These are phyloP conservation scores for Tylopilus intermedius DNA, from an alignment of 768 basidiomycete species.

Conservation along the genomic window DNA sequence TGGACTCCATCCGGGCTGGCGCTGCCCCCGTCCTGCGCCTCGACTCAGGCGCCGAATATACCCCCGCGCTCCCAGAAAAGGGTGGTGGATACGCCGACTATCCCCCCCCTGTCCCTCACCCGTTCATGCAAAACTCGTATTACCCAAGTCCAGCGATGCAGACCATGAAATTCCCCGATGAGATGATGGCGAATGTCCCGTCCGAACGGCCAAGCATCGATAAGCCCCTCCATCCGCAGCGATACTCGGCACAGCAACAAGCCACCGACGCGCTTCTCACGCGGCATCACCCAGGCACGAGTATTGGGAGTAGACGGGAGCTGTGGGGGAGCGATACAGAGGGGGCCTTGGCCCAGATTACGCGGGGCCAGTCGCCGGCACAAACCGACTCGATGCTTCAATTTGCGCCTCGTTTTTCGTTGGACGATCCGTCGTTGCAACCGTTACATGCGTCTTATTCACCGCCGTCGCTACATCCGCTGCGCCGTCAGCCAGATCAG, in stretches of 20 bases:
- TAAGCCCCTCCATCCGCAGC: slow-evolving; percentile 19
- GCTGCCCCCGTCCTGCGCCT: slow-evolving; percentile 25
- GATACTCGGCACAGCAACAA: slow-evolving; percentile 14
- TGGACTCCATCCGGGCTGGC: slow-evolving; percentile 28
- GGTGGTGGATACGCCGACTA: slow-evolving; percentile 1
- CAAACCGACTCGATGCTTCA: slow-evolving; percentile 6
- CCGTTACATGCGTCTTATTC: slow-evolving; percentile 4
- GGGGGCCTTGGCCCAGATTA: neutral
- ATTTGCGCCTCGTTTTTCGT: slow-evolving; percentile 14
- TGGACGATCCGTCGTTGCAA: slow-evolving; percentile 6
- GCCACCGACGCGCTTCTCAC: slow-evolving; percentile 2
- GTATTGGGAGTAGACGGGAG: slow-evolving; percentile 20
- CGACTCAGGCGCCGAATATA: slow-evolving; percentile 17
- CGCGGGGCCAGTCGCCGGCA: slow-evolving; percentile 6
- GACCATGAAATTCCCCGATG: slow-evolving; percentile 15
- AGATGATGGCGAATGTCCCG: slow-evolving; percentile 8
- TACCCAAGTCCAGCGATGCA: slow-evolving; percentile 3
- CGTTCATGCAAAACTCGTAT: slow-evolving; percentile 16
- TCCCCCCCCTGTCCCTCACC: neutral
- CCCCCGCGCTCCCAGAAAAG: slow-evolving; percentile 17
- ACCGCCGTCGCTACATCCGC: slow-evolving; percentile 17
- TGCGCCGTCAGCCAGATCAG: slow-evolving; percentile 23
- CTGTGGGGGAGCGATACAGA: slow-evolving; percentile 23
- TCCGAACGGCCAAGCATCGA: slow-evolving; percentile 18
- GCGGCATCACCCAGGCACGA: slow-evolving; percentile 5